Evolutionary conservation across 768 basidiomycete species (phyloP).

Genomic region (Amanita rubescens): DNA sequence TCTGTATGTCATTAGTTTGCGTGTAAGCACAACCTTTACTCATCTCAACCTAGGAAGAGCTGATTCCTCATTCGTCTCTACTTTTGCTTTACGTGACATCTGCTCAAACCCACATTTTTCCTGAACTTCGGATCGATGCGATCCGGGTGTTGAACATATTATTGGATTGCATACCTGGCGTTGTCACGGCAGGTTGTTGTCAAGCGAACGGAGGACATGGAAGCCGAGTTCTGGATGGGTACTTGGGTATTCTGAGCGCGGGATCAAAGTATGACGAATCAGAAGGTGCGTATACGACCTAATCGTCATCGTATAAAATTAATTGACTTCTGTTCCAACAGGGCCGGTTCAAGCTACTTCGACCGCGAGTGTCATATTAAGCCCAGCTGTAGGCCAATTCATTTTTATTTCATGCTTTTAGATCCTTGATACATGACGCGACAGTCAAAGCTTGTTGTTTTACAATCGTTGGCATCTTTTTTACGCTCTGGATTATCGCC

Average conservation of each 20-base stretch:
- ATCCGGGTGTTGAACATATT: constrained; percentile 73
- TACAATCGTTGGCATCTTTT: constrained; percentile 66
- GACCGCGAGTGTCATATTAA: constrained; percentile 58
- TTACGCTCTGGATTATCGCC: constrained; percentile 34
- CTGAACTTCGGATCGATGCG: constrained; percentile 89
- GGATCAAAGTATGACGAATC: constrained; percentile 54
- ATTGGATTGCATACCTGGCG: constrained; percentile 59
- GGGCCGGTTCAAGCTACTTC: constrained; percentile 44
- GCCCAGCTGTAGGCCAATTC: constrained; percentile 45
- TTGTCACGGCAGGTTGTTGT: constrained; percentile 65
- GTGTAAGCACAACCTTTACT: not conserved
- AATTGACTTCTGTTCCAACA: constrained; percentile 11
- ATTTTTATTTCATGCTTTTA: not conserved
- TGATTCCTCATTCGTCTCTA: constrained; percentile 66
- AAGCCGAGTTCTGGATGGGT: constrained; percentile 65
- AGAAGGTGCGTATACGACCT: constrained; percentile 33
- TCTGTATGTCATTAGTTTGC: constrained; percentile 30
- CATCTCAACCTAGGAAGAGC: constrained; percentile 41
- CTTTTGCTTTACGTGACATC: constrained; percentile 84
- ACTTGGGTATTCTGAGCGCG: constrained; percentile 69
- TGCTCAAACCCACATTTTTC: constrained; percentile 91
- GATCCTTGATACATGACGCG: constrained; percentile 9
- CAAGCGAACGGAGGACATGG: constrained; percentile 45
- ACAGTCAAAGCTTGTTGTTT: constrained; percentile 73
- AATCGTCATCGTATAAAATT: not conserved